Conservation (phyloP, 352 stramenopile species). For the Albugo candida region DNA sequence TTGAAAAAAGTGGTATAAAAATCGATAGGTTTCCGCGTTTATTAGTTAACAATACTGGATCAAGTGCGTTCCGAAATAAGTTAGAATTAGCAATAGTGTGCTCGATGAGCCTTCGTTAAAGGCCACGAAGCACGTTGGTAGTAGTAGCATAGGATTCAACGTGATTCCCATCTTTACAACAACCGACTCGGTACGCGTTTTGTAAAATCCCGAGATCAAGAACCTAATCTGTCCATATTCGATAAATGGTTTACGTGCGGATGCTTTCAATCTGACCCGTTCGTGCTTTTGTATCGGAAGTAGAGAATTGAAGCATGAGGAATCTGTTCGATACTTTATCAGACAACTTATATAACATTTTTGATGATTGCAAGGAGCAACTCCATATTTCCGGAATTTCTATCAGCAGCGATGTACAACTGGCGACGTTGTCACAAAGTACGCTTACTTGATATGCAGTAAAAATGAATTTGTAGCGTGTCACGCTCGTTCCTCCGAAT, state of each 20-base stretch:
- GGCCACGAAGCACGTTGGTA: constrained; percentile 86
- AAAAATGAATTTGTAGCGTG: constrained; percentile 34
- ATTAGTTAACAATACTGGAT: too few species aligned
- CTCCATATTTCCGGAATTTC: constrained; percentile 38
- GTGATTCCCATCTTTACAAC: constrained; percentile 45
- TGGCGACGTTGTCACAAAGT: too few species aligned
- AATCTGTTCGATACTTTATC: constrained; percentile 19
- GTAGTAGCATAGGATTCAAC: constrained; percentile 93
- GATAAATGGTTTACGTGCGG: constrained; percentile 32
- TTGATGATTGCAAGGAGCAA: constrained; percentile 20
- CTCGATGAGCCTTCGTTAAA: too few species aligned
- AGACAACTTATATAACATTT: not conserved
- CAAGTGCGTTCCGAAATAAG: too few species aligned
- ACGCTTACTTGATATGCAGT: too few species aligned
- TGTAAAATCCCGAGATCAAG: constrained; percentile 75
- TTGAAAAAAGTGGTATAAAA: too few species aligned
- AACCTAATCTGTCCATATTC: constrained; percentile 14
- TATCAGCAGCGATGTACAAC: constrained; percentile 28
- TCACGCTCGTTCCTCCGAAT: constrained; percentile 87
- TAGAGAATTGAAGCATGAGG: constrained; percentile 74
- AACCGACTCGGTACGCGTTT: constrained; percentile 37
- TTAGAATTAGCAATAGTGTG: too few species aligned
- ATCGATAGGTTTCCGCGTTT: too few species aligned
- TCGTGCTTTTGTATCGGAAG: constrained; percentile 83
- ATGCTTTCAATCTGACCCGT: constrained; percentile 84